A percentile compares a stretch with the other conserved stretches of the same genome.
These are phyloP conservation scores for Macrocybe sp. DNA, from an alignment of 1,284 basidiomycete species.

Conservation along the genomic window DNA sequence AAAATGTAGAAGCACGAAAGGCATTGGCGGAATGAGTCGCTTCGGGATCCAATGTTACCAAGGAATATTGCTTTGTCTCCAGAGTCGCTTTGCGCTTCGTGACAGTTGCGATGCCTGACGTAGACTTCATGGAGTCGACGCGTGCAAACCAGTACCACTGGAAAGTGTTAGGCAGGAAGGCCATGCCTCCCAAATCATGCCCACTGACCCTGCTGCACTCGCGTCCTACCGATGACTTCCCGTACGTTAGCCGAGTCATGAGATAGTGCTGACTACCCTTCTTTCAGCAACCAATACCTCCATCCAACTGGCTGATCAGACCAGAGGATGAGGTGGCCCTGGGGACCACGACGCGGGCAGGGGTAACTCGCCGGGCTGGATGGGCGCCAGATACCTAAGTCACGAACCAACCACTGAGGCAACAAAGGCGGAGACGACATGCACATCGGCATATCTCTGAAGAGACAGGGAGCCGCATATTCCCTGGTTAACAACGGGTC, in stretches of 20 bases:
- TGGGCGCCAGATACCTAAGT: slow-evolving; percentile 6
- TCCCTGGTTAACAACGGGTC: slow-evolving; percentile 26
- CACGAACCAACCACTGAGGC: neutral
- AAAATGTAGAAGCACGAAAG: slow-evolving; percentile 28
- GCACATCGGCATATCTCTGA: slow-evolving; percentile 1
- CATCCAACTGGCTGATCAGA: slow-evolving; percentile 35
- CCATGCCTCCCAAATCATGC: slow-evolving; percentile 16
- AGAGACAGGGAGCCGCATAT: slow-evolving; percentile 36
- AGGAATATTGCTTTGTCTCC: too few species aligned
- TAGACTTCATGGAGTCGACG: too few species aligned
- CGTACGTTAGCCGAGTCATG: too few species aligned
- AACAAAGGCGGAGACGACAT: too few species aligned
- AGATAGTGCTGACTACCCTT: too few species aligned
- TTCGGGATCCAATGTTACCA: too few species aligned
- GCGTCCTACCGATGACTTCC: neutral
- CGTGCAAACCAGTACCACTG: slow-evolving; percentile 7
- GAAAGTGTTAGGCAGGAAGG: slow-evolving; percentile 21
- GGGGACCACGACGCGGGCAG: slow-evolving; percentile 1
- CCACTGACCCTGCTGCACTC: slow-evolving; percentile 7
- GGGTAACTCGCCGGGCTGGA: slow-evolving; percentile 4
- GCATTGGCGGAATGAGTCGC: too few species aligned
- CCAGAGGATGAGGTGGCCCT: slow-evolving; percentile 21
- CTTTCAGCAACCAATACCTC: slow-evolving; percentile 6
- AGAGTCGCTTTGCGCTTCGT: too few species aligned
- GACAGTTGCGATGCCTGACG: too few species aligned